A percentile compares a stretch with the other conserved stretches of the same genome.
Evolutionary conservation across 2,329 filamentous ascomycete genomes (phyloP).

Genomic region (Rhytidhysteron rufulum): DNA sequence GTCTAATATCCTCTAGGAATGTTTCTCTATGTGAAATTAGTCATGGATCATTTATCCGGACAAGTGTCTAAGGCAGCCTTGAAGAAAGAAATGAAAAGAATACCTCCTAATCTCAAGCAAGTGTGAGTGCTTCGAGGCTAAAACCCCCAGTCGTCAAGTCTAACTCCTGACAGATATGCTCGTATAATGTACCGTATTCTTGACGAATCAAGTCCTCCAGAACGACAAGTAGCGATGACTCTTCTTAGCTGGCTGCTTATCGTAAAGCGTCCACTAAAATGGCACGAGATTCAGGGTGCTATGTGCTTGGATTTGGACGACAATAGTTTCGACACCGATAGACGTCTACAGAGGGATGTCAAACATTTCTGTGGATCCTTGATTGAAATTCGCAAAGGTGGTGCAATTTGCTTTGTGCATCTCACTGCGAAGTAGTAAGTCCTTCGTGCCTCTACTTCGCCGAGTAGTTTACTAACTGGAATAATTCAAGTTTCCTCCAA

Average conservation of each 20-base stretch:
- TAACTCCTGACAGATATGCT: slow-evolving; percentile 8
- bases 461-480: not conserved
- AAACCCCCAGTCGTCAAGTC: not conserved
- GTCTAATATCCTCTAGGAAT: no score
- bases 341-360: slow-evolving; percentile 20
- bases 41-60: slow-evolving; percentile 10
- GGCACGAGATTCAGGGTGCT: slow-evolving; percentile 40
- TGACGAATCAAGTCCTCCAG: not conserved
- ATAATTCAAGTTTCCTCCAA: slow-evolving; percentile 1
- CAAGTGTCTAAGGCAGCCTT: not conserved
- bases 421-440: slow-evolving; percentile 8
- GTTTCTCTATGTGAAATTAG: slow-evolving; percentile 25
- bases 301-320: slow-evolving; percentile 26
- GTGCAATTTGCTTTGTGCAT: slow-evolving; percentile 7
- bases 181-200: slow-evolving; percentile 12
- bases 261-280: slow-evolving; percentile 37
- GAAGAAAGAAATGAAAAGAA: slow-evolving; percentile 1
- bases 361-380: slow-evolving; percentile 34
- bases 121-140: not conserved
- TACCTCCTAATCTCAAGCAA: not conserved
- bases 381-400: slow-evolving; percentile 16
- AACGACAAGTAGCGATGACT: slow-evolving; percentile 22
- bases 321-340: slow-evolving; percentile 20
- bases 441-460: not conserved
- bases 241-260: slow-evolving; percentile 39